A percentile compares a stretch with the other conserved stretches of the same genome.
These are phyloP conservation scores for Carpinus fangiana DNA, from an alignment of 306 rosid species.

Conservation along the genomic window DNA sequence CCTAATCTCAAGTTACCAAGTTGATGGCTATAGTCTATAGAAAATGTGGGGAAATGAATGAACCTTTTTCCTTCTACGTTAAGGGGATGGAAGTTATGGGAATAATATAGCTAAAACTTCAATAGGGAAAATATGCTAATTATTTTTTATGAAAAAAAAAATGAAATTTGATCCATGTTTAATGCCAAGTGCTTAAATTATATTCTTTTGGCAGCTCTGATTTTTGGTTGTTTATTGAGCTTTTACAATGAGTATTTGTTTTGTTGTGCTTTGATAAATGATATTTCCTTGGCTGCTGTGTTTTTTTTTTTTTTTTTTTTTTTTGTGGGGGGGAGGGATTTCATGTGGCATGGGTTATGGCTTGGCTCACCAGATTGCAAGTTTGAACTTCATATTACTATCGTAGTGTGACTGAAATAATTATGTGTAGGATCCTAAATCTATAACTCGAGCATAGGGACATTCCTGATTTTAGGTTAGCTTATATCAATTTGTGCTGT, in stretches of 20 bases:
- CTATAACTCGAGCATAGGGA: neutral
- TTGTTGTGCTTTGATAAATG: neutral
- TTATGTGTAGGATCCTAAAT: neutral
- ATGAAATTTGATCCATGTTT: no score
- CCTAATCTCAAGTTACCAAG: neutral
- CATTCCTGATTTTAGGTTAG: slow-evolving; percentile 3
- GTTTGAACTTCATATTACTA: neutral
- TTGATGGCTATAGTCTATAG: neutral
- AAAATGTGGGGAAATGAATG: neutral
- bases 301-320: no score
- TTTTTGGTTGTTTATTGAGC: neutral
- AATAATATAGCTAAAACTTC: neutral
- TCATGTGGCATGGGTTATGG: neutral
- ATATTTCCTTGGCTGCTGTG: neutral
- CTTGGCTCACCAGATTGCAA: neutral
- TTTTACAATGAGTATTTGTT: neutral
- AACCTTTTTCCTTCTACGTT: neutral
- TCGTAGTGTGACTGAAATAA: neutral
- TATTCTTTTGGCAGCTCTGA: neutral
- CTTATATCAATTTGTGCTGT: neutral
- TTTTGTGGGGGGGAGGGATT: no score
- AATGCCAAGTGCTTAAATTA: neutral
- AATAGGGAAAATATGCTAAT: neutral
- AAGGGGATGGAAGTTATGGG: neutral
- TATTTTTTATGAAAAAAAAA: no score